Conservation (phyloP, 768 basidiomycete genomes). For the Daedaleopsis sinensis region DNA sequence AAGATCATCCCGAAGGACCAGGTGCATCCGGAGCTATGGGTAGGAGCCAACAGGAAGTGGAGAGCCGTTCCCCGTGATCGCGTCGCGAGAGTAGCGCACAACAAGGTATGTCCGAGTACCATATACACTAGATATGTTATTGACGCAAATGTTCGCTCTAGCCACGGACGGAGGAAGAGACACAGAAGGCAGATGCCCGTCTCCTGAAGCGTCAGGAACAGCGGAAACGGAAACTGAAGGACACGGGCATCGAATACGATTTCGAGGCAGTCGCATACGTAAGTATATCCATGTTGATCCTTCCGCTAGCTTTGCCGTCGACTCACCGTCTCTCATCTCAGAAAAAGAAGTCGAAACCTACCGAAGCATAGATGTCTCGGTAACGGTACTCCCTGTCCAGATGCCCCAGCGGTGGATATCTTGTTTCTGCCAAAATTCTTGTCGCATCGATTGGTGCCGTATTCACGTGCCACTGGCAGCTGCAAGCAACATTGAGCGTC, state of each 20-base stretch:
- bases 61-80: constrained; percentile 72
- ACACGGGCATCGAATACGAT: constrained; percentile 86
- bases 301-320: background rate
- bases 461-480: too few species aligned
- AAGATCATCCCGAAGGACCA: constrained; percentile 87
- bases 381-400: background rate
- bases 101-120: constrained; percentile 60
- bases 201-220: constrained; percentile 76
- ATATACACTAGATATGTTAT: background rate
- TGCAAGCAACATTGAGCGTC: too few species aligned
- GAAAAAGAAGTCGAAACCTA: constrained; percentile 41
- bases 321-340: constrained; percentile 11
- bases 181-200: constrained; percentile 63
- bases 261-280: constrained; percentile 84
- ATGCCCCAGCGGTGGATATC: background rate
- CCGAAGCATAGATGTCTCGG: constrained; percentile 18
- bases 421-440: background rate
- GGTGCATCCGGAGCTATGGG: constrained; percentile 93
- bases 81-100: constrained; percentile 72
- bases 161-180: constrained; percentile 76
- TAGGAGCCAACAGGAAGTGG: constrained; percentile 96
- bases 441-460: background rate
- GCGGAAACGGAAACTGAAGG: constrained; percentile 77
- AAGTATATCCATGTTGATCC: constrained; percentile 36
- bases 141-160: constrained; percentile 30